Base-by-base conservation (phyloP, 345 rosid species). In the Salix caprea region DNA sequence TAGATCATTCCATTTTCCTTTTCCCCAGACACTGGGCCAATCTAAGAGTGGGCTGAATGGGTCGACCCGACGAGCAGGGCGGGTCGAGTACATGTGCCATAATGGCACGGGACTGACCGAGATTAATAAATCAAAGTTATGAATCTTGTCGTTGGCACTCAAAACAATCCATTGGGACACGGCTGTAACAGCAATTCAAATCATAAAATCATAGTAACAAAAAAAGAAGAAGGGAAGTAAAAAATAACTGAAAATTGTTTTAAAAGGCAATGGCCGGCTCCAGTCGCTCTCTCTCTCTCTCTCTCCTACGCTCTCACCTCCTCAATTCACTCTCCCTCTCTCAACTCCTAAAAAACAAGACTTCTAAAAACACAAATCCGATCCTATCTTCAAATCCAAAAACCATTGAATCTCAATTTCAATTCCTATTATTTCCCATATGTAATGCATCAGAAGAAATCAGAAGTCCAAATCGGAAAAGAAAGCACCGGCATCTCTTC, bases 361-460 rank as follows among this genome's bases (percentile, higher is more conserved):
- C 64, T 40, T 40, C 44, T 9, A 24, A 10, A n/a, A 58, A 58
- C 64, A 23, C 64, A 58, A n/a, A 58, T 58, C 64, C 26, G 23
- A 58, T 23, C 64, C 24, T 23, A 23, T 58, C 26, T 23, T 24
- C 4, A 24, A n/a, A 10, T 58, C 62, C 28, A 23, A 56, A 56
- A 56, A n/a, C n/a, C 40, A 28, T 30, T 12, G 37, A 64, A 64
- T 32, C 12, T 40, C 44, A 10, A 40, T 40, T 40, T 14, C n/a
- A 6, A 65, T 65, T 65, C 13, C 67, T 30, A 28, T 26, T 19
- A 16, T 19, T 34, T 26, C 32, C 30, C 80, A 26, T 82, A 86
- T 90, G 92, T 92, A 87, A 94, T 94, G 98, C 98, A 92, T 94
- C 98, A 91, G 87, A 94, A 94, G 95, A 94, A 91, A 89, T 94